Evolutionary conservation across 2,329 filamentous ascomycete species (phyloP), one percentile per base, ranked within the genome.

Genomic region (Huntiella omanensis): DNA sequence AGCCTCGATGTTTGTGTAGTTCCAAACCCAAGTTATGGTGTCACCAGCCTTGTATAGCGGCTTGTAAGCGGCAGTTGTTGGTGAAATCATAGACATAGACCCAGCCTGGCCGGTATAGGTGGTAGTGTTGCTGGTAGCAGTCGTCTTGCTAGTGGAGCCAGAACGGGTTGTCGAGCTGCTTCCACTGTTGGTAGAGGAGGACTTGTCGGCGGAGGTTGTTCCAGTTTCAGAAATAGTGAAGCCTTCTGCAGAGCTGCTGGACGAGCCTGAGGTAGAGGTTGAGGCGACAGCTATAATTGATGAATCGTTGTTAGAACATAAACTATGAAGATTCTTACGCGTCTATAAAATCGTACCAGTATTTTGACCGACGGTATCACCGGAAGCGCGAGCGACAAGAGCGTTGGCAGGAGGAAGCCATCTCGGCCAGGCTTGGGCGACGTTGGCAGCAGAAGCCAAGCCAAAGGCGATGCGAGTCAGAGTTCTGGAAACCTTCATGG

Each of bases 1-100:
- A 19, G 62, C 72, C 47, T 66, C 63, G 28, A 80, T 58, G 39
- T 68, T 69, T 3, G 76, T 80, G 62, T 78, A 80, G 60, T 79
- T 79, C 74, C 75, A 80, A 40, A 61, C 67, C 59, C 71, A 75
- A 11, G 73, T 78, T 38, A 77, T 62, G 39, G 63, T 63, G 55
- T 77, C 68, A 50, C 71, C 70, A 50, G 79, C 73, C 55, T 73
- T 73, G 65, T 72, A 77, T 36, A 75, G 64, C 49, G 68, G 63
- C 19, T 64, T 62, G 8, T 61, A 60, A 4, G 59, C 56, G 3
- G 62, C 64, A 5, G 63, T 58, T 35, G 64, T 60, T 1, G 75
- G 75, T 2, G 64, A 68, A 39, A 70, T 53, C 63, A 79, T 70
- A 40, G 63, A 60, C 34, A 77, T 64, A 45, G 64, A 62, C 43